These are phyloP conservation scores for Primulina eburnea DNA, from an alignment of 257 asterid species.

Conservation along the genomic window DNA sequence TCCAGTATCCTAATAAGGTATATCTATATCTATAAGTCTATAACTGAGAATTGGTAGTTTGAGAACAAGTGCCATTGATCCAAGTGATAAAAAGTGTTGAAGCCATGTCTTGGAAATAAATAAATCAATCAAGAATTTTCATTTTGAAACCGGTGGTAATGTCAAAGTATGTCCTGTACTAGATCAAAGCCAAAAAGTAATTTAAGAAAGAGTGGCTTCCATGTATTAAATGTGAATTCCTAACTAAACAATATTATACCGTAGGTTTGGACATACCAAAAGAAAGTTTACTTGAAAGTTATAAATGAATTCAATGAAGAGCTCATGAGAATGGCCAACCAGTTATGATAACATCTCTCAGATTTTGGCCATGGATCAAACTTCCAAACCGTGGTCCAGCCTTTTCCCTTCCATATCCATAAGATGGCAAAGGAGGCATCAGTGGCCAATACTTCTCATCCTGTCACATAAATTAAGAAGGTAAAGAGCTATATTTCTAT, in stretches of 20 bases:
- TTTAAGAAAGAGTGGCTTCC: no score
- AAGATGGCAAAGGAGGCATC: slow-evolving; percentile 96
- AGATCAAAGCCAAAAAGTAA: no score
- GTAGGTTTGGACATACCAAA: background rate
- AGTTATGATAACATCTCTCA: slow-evolving; percentile 81
- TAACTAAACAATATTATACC: background rate
- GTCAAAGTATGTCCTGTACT: no score
- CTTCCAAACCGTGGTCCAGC: slow-evolving; percentile 93
- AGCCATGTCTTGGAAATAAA: no score
- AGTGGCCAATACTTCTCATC: slow-evolving; percentile 78
- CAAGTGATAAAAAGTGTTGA: no score
- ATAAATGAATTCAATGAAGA: slow-evolving; percentile 1
- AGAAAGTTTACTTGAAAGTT: slow-evolving; percentile 2
- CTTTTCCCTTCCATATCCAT: slow-evolving; percentile 83
- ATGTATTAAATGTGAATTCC: background rate
- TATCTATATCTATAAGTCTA: no score
- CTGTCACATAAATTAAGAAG: slow-evolving; percentile 38
- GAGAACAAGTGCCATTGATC: no score
- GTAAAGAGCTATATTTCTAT: slow-evolving; percentile 12
- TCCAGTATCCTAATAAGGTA: no score
- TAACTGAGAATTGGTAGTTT: no score
- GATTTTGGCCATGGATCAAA: slow-evolving; percentile 86
- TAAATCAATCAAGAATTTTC: no score
- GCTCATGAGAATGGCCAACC: slow-evolving; percentile 35
- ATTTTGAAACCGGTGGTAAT: no score